Conservation (phyloP, 176 grass and related monocot species). For the Aegilops longissima region DNA sequence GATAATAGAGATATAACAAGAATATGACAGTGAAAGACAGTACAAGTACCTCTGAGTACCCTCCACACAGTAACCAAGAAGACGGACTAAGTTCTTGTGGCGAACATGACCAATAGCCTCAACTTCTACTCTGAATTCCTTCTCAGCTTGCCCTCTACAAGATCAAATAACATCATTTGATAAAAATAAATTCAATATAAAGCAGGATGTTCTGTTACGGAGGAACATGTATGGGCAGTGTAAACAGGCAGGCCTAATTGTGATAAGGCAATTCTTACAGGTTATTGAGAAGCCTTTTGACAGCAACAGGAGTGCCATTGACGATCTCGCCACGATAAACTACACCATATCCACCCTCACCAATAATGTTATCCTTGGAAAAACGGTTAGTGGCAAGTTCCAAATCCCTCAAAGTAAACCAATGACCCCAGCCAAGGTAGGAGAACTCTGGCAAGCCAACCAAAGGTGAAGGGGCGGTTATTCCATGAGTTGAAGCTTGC, state of each 20-base stretch:
- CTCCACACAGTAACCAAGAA: constrained; percentile 79
- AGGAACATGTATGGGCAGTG: not conserved
- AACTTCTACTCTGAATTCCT: constrained; percentile 93
- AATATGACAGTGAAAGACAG: constrained; percentile 13
- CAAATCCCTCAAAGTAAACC: constrained; percentile 84
- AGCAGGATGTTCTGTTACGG: not conserved
- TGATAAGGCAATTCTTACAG: constrained; percentile 40
- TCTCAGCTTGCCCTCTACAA: constrained; percentile 81
- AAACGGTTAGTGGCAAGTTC: constrained; percentile 73
- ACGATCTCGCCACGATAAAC: constrained; percentile 76
- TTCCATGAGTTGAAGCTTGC: constrained; percentile 51
- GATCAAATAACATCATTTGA: constrained; percentile 18
- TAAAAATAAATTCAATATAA: not conserved
- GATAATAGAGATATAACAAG: not conserved
- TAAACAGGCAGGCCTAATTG: not conserved
- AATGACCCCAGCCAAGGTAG: constrained; percentile 82
- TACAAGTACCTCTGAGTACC: constrained; percentile 78
- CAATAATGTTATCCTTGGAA: constrained; percentile 72
- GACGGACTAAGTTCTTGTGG: constrained; percentile 84
- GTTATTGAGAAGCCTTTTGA: constrained; percentile 84
- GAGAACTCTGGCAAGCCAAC: constrained; percentile 80
- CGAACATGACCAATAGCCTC: constrained; percentile 93
- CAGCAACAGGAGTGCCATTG: constrained; percentile 69
- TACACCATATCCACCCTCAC: constrained; percentile 84
- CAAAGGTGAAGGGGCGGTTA: constrained; percentile 81